Evolutionary conservation across 1,284 basidiomycete genomes (phyloP).

Genomic region (Apiotrichum montevideense): DNA sequence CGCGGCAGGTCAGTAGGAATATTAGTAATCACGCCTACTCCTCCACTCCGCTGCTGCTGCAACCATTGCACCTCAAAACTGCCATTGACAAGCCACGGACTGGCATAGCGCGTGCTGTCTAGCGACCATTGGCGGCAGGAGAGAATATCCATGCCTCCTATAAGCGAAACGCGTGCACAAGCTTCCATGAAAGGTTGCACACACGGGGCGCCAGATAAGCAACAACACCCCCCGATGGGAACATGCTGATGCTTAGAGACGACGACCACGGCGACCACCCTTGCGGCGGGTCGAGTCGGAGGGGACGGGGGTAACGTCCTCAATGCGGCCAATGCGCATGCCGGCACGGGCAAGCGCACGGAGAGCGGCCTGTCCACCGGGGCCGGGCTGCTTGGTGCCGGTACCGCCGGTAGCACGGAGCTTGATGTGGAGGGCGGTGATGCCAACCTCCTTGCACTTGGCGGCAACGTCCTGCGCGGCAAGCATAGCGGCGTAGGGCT

Average conservation of each 20-base stretch:
- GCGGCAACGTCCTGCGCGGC: slow-evolving; percentile 94
- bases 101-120: slow-evolving; percentile 7
- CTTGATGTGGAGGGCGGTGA: slow-evolving; percentile 83
- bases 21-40: too few relatives aligned
- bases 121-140: slow-evolving; percentile 5
- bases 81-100: slow-evolving; percentile 11
- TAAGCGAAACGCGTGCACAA: not conserved
- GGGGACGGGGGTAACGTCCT: slow-evolving; percentile 90
- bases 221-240: not conserved
- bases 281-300: slow-evolving; percentile 97
- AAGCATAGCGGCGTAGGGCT: slow-evolving; percentile 94
- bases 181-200: not conserved
- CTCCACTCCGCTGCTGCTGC: not conserved
- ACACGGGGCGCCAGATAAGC: slow-evolving; percentile 1
- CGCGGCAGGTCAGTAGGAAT: not conserved
- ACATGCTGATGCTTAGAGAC: slow-evolving; percentile 55
- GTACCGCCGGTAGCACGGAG: slow-evolving; percentile 97
- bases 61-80: not conserved
- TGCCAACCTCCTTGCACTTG: slow-evolving; percentile 97
- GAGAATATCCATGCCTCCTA: slow-evolving; percentile 3
- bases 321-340: slow-evolving; percentile 97
- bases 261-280: slow-evolving; percentile 99
- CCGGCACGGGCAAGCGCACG: slow-evolving; percentile 97
- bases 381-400: slow-evolving; percentile 97
- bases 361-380: slow-evolving; percentile 95